Conservation (phyloP, 1,284 basidiomycete genomes). For the Cutaneotrichosporon dermatis region DNA sequence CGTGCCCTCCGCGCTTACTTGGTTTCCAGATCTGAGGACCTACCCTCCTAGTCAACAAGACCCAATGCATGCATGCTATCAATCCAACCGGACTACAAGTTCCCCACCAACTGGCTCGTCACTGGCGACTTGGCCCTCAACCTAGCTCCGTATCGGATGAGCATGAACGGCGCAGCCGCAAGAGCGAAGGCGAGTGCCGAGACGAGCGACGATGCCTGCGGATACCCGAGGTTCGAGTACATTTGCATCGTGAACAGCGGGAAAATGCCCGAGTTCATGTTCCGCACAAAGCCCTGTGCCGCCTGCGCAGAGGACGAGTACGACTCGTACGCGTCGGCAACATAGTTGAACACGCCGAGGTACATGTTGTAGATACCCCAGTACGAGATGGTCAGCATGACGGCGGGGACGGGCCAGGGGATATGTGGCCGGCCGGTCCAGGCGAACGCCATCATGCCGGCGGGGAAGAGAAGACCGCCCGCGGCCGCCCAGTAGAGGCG, state of each 20-base stretch:
- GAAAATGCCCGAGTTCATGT: constrained; percentile 37
- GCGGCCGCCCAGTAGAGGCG: constrained; percentile 49
- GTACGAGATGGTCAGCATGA: constrained; percentile 30
- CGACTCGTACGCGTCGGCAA: constrained; percentile 45
- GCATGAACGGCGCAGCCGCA: constrained; percentile 36
- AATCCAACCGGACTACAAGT: neutral
- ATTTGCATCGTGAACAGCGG: constrained; percentile 42
- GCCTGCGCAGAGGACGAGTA: constrained; percentile 49
- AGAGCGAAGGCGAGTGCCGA: constrained; percentile 40
- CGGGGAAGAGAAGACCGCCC: constrained; percentile 44
- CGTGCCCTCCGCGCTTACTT: no score
- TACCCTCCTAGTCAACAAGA: no score
- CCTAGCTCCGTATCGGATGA: constrained; percentile 40
- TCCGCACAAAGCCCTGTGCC: constrained; percentile 43
- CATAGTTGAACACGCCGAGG: constrained; percentile 39
- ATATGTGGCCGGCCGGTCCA: constrained; percentile 40
- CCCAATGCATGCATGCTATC: no score
- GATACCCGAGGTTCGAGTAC: constrained; percentile 40
- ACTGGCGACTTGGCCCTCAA: constrained; percentile 28
- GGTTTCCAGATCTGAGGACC: no score
- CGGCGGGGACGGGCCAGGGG: constrained; percentile 39
- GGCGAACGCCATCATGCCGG: constrained; percentile 34
- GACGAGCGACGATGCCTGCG: constrained; percentile 40
- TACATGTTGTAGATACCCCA: constrained; percentile 43
- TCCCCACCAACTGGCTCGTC: constrained; percentile 1